Base-by-base conservation (phyloP, 1,284 basidiomycete genomes). In the Quambalaria eucalypti region DNA sequence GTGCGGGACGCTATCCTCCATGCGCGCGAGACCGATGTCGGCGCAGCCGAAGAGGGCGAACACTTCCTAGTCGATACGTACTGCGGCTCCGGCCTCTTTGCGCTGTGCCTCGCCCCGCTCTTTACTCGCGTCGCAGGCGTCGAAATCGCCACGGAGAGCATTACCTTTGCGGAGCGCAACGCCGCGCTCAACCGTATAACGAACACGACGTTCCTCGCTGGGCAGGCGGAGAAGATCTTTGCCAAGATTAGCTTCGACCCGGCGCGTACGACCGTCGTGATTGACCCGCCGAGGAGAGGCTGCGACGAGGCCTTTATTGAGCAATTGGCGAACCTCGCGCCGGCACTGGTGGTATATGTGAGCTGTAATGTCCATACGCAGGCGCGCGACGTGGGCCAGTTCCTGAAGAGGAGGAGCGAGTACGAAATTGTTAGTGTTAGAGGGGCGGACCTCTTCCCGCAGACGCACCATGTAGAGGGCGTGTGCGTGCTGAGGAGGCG, bases 91-190 rank as follows among this genome's bases (percentile, higher is more conserved):
- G 93, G 93, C 0, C 81, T 97, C 48, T 97, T 98, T 77, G 86
- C 89, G 1, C 86, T 98, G 77, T 85, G 85, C 9, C 85, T 98
- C 46, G 86, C 88, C 1, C 81, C 84, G 0, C 78, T 84, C 60
- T 97, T 97, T 74, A 75, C 80, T 36, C 80, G 79, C 29, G 84
- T 96, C n/a, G 85, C 87, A 0, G 93, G 93, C 0, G 90, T 97
- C 59, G 93, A 97, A 76, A 85, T 78, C 50, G 72, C 85, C 49
- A 71, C 77, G 44, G 83, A 87, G 62, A 85, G 87, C 4, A 91
- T 97, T 76, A 80, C 80, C 42, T 86, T 82, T 36, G 92, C 92
- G 1, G 85, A 83, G 64, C 80, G 79, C 60, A 97, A 96, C 67
- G 89, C 89, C 0, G 74, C 78, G 62, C 82, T 90, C 47, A 97